These are phyloP conservation scores for Arxiozyma bovina DNA, from an alignment of 1,139 yeast species.

Conservation along the genomic window DNA sequence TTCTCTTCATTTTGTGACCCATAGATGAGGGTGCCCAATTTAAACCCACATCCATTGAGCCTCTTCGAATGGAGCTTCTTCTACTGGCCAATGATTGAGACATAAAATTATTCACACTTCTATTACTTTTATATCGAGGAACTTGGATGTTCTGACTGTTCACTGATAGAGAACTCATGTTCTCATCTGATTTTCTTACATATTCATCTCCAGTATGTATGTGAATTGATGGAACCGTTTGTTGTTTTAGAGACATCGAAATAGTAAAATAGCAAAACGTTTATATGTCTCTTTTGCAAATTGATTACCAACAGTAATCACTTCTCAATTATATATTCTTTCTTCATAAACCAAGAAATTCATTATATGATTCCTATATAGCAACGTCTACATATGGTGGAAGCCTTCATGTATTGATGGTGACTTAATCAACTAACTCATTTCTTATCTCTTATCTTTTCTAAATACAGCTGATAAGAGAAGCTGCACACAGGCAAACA, in stretches of 20 bases:
- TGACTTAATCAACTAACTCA: not conserved
- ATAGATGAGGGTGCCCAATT: not conserved
- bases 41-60: not conserved
- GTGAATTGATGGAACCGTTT: not conserved
- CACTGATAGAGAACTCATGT: not conserved
- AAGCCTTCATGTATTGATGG: not conserved
- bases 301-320: not conserved
- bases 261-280: not conserved
- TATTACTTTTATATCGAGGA: not conserved
- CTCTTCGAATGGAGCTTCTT: conserved; percentile 5
- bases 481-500: not conserved
- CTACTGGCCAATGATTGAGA: conserved; percentile 6
- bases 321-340: too few relatives aligned
- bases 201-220: not conserved
- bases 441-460: not conserved
- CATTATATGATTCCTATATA: not conserved
- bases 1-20: conserved; percentile 3
- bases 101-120: not conserved
- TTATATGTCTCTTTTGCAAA: not conserved
- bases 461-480: not conserved
- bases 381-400: not conserved
- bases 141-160: conserved; percentile 3
- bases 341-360: not conserved
- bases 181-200: not conserved
- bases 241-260: not conserved